These are phyloP conservation scores for Geotrichum cucujoidarum DNA, from an alignment of 1,139 yeast genomes.

Conservation along the genomic window DNA sequence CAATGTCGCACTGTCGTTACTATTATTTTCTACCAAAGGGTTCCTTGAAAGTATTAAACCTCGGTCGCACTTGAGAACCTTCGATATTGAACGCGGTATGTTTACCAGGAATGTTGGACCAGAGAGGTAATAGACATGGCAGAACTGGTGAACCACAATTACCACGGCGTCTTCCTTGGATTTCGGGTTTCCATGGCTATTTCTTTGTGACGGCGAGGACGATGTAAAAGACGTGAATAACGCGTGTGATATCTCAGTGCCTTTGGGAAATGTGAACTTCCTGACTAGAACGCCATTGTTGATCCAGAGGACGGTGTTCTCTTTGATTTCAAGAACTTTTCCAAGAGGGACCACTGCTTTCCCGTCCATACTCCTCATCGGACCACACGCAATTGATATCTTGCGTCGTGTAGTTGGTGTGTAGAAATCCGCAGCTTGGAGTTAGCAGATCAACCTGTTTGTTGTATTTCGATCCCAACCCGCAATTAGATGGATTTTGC, in stretches of 20 bases:
- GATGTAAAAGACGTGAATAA: slow-evolving; percentile 45
- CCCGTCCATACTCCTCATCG: too few species aligned
- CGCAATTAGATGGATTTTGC: too few species aligned
- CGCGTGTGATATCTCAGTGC: slow-evolving; percentile 44
- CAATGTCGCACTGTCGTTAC: slow-evolving; percentile 13
- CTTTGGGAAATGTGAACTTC: slow-evolving; percentile 47
- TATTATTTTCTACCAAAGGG: slow-evolving; percentile 10
- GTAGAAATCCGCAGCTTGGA: too few species aligned
- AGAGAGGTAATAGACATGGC: slow-evolving; percentile 49
- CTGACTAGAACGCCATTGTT: slow-evolving; percentile 48
- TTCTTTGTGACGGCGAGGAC: neutral
- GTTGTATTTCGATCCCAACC: too few species aligned
- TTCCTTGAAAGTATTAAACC: slow-evolving; percentile 62
- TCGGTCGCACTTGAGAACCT: slow-evolving; percentile 54
- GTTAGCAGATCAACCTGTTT: too few species aligned
- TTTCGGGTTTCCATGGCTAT: slow-evolving; percentile 25
- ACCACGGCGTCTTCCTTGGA: slow-evolving; percentile 28
- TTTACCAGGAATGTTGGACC: slow-evolving; percentile 56
- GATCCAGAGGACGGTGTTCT: slow-evolving; percentile 40
- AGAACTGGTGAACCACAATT: slow-evolving; percentile 20
- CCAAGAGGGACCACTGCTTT: slow-evolving; percentile 5
- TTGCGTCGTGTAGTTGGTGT: too few species aligned
- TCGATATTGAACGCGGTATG: slow-evolving; percentile 56
- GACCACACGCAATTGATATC: too few species aligned
- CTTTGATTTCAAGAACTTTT: slow-evolving; percentile 10